Percentiles rank a stretch among this genome's conserved stretches.
Conservation (phyloP, 192 early-diverging fungal species). For the Linderina pennispora region DNA sequence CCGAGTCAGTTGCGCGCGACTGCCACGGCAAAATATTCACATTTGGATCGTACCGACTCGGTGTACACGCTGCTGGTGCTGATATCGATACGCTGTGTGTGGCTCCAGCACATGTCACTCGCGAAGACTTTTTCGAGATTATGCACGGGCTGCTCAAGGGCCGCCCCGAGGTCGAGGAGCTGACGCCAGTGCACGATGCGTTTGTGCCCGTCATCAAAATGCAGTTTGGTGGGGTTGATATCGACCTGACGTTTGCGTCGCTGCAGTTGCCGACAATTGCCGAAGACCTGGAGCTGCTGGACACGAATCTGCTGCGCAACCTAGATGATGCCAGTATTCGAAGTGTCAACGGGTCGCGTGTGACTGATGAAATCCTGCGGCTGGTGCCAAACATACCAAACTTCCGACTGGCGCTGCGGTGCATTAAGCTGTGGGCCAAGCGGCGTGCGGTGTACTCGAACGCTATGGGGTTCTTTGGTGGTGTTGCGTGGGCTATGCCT, state of each 20-base stretch:
- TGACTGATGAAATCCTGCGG: conserved; percentile 92
- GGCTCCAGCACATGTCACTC: conserved; percentile 77
- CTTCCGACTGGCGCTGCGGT: conserved; percentile 87
- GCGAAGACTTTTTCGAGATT: conserved; percentile 88
- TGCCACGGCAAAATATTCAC: conserved; percentile 96
- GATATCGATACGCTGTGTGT: conserved; percentile 99
- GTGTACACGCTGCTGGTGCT: conserved; percentile 88
- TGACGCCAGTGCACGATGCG: conserved; percentile 81
- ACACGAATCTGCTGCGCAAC: conserved; percentile 79
- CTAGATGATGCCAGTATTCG: conserved; percentile 85
- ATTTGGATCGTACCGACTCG: conserved; percentile 93
- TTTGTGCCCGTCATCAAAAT: conserved; percentile 96
- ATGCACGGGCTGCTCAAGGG: conserved; percentile 83
- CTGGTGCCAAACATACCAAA: conserved; percentile 86
- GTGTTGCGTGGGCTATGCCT: conserved; percentile 98
- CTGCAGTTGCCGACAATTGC: conserved; percentile 70
- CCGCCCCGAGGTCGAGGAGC: conserved; percentile 78
- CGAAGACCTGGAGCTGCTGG: conserved; percentile 77
- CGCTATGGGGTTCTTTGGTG: conserved; percentile 96
- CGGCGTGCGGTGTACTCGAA: conserved; percentile 90
- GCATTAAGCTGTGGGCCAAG: conserved; percentile 97
- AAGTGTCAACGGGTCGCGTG: conserved; percentile 91
- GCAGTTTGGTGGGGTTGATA: conserved; percentile 83
- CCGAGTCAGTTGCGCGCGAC: conserved; percentile 78
- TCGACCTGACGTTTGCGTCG: conserved; percentile 90